Percentiles rank a stretch among this genome's conserved stretches.
phyloP scores from a whole-genome alignment of 2,329 filamentous ascomycete genomes.

The Alternaria sp. region DNA sequence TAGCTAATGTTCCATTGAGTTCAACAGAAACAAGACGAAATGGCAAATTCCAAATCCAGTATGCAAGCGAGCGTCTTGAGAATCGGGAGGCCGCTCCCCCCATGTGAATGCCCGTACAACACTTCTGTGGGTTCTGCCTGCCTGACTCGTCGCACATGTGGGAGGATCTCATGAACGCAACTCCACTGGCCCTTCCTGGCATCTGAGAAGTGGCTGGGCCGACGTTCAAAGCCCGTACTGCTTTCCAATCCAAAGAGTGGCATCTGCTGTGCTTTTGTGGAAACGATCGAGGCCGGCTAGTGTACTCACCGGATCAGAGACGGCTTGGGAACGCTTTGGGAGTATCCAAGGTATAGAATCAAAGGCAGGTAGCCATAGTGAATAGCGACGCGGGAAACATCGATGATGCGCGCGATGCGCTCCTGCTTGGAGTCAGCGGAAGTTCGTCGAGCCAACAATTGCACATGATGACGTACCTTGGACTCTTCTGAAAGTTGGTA shows the following conservation, averaged over 20 bases:
- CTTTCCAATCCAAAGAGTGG: background rate
- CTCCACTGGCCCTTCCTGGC: background rate
- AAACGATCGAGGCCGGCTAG: background rate
- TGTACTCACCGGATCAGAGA: constrained; percentile 72
- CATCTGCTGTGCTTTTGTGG: background rate
- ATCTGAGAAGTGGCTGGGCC: background rate
- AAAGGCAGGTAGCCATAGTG: constrained; percentile 98
- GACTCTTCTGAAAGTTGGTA: constrained; percentile 88
- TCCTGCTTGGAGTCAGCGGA: constrained; percentile 67
- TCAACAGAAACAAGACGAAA: background rate
- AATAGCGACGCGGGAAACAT: constrained; percentile 89
- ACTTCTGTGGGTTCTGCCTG: background rate
- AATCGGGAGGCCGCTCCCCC: background rate
- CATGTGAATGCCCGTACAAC: background rate
- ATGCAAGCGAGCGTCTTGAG: background rate
- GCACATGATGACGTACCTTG: constrained; percentile 69
- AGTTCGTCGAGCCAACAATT: background rate
- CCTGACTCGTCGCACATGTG: background rate
- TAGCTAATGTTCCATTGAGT: constrained; percentile 19
- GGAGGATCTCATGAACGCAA: background rate
- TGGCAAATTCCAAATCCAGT: background rate
- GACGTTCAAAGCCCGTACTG: background rate
- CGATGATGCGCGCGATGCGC: constrained; percentile 96
- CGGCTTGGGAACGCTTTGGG: constrained; percentile 89
- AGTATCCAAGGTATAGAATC: constrained; percentile 97